These are phyloP conservation scores for Gracilariopsis chorda DNA, from an alignment of 23 red algal genomes.

Conservation along the genomic window DNA sequence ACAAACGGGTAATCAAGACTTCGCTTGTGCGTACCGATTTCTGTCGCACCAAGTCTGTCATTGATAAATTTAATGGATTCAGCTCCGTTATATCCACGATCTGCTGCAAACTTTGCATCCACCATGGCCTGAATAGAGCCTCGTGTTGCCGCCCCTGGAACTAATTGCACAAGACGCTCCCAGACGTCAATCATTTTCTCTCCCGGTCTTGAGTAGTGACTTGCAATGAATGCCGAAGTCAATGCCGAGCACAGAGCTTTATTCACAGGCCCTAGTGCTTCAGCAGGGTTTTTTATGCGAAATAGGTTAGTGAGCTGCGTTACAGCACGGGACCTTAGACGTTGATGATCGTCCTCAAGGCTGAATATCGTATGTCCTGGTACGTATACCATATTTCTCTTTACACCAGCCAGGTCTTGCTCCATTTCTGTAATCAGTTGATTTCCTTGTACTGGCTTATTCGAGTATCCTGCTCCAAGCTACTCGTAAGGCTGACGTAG, in stretches of 20 bases:
- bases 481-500: neutral
- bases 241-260: neutral
- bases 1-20: neutral
- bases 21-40: neutral
- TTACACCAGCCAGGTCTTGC: constrained; percentile 1
- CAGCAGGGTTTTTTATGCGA: neutral
- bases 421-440: neutral
- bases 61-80: neutral
- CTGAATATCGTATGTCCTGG: neutral
- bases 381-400: neutral
- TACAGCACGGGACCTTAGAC: neutral
- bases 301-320: neutral
- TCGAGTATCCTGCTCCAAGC: neutral
- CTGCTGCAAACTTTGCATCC: neutral
- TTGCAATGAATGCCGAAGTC: neutral
- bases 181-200: neutral
- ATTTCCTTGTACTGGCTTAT: neutral
- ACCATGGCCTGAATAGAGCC: neutral
- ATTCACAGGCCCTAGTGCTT: neutral
- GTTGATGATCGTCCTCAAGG: neutral
- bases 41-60: neutral
- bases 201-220: neutral
- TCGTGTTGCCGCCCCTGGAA: neutral
- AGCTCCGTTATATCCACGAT: neutral
- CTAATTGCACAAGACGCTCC: neutral